Evolutionary conservation across 805 yeast genomes (phyloP).

Genomic region (Priceomyces castillae): DNA sequence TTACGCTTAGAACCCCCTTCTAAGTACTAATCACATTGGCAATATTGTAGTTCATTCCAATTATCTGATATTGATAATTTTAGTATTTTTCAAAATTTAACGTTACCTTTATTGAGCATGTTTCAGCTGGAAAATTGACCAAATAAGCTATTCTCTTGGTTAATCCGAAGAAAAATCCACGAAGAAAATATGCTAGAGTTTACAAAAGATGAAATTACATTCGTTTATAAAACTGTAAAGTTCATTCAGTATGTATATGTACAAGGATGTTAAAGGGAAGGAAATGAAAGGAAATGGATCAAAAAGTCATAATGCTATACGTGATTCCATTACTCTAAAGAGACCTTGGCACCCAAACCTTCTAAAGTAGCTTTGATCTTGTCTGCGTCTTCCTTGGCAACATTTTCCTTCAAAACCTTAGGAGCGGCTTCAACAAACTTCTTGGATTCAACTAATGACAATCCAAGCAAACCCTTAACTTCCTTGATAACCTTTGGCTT

Average conservation of each 20-base stretch:
- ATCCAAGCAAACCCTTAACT: conserved; percentile 85
- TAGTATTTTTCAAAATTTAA: no score
- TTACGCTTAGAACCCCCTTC: no score
- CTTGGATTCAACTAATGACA: conserved; percentile 94
- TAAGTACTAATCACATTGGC: no score
- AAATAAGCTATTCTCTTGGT: no score
- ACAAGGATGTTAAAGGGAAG: neutral
- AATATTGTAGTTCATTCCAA: no score
- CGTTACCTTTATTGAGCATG: no score
- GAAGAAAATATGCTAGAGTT: no score
- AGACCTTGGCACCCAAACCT: conserved; percentile 90
- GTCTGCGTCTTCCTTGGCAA: conserved; percentile 97
- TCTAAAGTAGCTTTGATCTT: conserved; percentile 91
- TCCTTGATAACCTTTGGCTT: conserved; percentile 98
- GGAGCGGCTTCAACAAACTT: conserved; percentile 98
- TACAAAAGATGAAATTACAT: no score
- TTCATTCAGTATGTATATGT: neutral
- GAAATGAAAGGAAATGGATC: neutral
- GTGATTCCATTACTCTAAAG: conserved; percentile 59
- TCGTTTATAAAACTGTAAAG: neutral
- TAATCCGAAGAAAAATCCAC: no score
- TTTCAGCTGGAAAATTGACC: no score
- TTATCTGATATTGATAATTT: no score
- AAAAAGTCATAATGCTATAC: neutral
- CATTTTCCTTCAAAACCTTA: conserved; percentile 89